Evolutionary conservation across 495 filamentous ascomycete genomes (phyloP).

Genomic region (Parmelia sp.): DNA sequence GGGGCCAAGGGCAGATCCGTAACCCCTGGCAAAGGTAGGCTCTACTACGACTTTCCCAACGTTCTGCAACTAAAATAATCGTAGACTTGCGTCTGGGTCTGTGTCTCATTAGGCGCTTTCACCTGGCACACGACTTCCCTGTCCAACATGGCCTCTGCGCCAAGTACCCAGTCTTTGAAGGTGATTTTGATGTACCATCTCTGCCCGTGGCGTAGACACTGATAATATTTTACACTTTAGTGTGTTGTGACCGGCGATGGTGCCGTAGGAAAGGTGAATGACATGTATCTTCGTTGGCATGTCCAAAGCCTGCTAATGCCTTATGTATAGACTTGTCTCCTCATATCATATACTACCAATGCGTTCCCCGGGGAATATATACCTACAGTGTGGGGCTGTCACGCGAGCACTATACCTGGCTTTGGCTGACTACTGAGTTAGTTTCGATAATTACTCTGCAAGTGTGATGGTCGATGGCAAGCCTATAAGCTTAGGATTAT

Average conservation of each 20-base stretch:
- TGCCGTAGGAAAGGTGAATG: slow-evolving; percentile 87
- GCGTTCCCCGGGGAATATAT: slow-evolving; percentile 99
- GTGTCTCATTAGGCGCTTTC: not conserved
- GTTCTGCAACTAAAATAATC: not conserved
- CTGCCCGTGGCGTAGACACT: slow-evolving; percentile 23
- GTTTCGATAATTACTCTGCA: slow-evolving; percentile 98
- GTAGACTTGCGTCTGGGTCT: not conserved
- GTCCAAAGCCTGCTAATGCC: slow-evolving; percentile 16
- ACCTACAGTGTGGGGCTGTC: slow-evolving; percentile 79
- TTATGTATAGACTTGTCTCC: slow-evolving; percentile 76
- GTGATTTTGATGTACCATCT: slow-evolving; percentile 33
- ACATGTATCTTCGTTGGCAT: slow-evolving; percentile 6
- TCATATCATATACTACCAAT: slow-evolving; percentile 99
- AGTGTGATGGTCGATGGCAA: slow-evolving; percentile 98
- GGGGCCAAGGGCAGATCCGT: not conserved
- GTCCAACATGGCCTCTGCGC: slow-evolving; percentile 53
- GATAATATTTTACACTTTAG: slow-evolving; percentile 41
- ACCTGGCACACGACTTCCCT: not conserved
- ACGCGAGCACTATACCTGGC: slow-evolving; percentile 10
- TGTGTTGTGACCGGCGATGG: slow-evolving; percentile 98
- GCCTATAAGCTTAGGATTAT: slow-evolving; percentile 91
- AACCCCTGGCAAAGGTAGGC: not conserved
- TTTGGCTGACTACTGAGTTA: slow-evolving; percentile 34
- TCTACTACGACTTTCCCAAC: not conserved
- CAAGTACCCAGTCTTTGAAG: slow-evolving; percentile 70